phyloP scores from a whole-genome alignment of 441 rosid genomes.

The Gossypium lobatum region DNA sequence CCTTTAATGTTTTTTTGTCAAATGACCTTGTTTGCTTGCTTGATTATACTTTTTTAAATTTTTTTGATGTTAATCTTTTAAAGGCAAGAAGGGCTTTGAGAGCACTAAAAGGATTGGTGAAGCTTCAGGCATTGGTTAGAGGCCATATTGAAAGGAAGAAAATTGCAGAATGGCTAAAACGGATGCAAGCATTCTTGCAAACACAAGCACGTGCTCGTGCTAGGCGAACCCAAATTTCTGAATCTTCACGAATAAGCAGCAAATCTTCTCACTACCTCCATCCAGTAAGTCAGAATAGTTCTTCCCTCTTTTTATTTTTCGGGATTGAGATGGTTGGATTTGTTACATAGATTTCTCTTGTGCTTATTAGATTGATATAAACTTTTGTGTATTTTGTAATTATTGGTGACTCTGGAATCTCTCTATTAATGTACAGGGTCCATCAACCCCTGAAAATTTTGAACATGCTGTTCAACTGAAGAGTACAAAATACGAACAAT shows the following conservation, averaged over 20 bases:
- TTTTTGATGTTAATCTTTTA: not conserved
- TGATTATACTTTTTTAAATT: not conserved
- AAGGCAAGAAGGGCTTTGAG: conserved; percentile 88
- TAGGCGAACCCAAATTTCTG: conserved; percentile 43
- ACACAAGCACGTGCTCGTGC: conserved; percentile 69
- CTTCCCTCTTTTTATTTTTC: conserved; percentile 14
- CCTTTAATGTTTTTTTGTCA: not conserved
- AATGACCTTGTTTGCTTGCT: not conserved
- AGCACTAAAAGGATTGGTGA: conserved; percentile 77
- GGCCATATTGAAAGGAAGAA: conserved; percentile 82
- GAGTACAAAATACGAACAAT: conserved; percentile 43
- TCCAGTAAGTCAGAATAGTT: conserved; percentile 40
- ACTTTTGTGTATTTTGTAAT: not conserved
- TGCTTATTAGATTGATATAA: not conserved
- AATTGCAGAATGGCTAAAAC: conserved; percentile 41
- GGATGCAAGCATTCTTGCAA: conserved; percentile 75
- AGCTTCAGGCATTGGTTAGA: conserved; percentile 91
- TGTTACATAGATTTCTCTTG: not conserved
- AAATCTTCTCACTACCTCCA: conserved; percentile 63
- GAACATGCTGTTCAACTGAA: conserved; percentile 46
- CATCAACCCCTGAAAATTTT: conserved; percentile 77
- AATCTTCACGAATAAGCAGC: conserved; percentile 62
- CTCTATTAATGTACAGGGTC: conserved; percentile 41
- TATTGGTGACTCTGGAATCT: not conserved
- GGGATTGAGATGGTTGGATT: not conserved